A percentile compares a stretch with the other conserved stretches of the same genome.
These are phyloP conservation scores for Salisapilia sapeloensis DNA, from an alignment of 352 stramenopile genomes.

Conservation along the genomic window DNA sequence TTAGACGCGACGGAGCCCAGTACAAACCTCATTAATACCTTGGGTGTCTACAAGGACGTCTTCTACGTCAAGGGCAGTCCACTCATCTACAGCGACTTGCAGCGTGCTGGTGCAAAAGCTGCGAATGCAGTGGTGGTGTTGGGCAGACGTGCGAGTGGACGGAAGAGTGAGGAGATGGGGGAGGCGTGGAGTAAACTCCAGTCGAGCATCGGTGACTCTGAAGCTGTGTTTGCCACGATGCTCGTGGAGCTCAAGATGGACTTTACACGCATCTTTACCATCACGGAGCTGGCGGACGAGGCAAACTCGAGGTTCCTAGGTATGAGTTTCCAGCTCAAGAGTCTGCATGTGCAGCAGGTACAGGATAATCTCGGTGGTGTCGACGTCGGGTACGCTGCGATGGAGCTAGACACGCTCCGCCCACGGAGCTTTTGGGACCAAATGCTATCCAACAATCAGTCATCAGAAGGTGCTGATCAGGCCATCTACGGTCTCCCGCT, in stretches of 20 bases:
- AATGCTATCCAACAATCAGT: constrained; percentile 36
- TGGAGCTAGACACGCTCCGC: constrained; percentile 2
- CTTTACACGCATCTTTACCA: constrained; percentile 67
- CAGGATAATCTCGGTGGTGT: constrained; percentile 1
- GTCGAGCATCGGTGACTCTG: constrained; percentile 54
- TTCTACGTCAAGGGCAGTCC: constrained; percentile 68
- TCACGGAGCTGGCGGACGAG: constrained; percentile 69
- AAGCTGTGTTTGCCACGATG: constrained; percentile 78
- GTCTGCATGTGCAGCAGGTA: constrained; percentile 4
- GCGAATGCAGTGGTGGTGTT: constrained; percentile 65
- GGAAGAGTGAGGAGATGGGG: constrained; percentile 1
- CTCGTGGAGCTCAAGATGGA: constrained; percentile 80
- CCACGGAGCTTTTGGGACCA: constrained; percentile 46
- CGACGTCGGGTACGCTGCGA: constrained; percentile 2
- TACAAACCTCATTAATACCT: constrained; percentile 16
- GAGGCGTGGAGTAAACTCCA: no score
- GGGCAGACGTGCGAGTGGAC: constrained; percentile 31
- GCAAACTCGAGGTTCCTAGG: constrained; percentile 80
- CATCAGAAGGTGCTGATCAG: constrained; percentile 43
- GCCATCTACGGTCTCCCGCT: constrained; percentile 67
- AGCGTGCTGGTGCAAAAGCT: constrained; percentile 64
- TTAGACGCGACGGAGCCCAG: constrained; percentile 51
- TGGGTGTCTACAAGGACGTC: constrained; percentile 44
- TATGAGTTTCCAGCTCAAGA: constrained; percentile 44
- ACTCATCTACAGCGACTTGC: constrained; percentile 56